Base-by-base conservation (phyloP, 805 yeast genomes). In the Metschnikowia colocasiae region DNA sequence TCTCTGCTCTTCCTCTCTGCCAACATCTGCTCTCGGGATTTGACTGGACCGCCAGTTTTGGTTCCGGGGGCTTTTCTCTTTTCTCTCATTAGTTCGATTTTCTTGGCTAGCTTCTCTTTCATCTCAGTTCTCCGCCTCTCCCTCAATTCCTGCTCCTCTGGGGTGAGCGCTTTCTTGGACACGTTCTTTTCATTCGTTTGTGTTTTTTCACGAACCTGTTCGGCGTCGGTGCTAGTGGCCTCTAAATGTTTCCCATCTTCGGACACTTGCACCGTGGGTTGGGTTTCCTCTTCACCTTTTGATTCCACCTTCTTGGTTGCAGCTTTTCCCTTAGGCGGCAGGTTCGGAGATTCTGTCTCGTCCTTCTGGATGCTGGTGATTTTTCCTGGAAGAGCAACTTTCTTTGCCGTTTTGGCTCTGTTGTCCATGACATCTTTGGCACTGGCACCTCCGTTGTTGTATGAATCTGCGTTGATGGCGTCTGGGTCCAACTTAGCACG, bases 31-130 rank as follows among this genome's bases (percentile, higher is more conserved):
- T 89, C 95, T 65, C 97, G 76, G 9, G 92, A 87, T 49, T 82
- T 77, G 13, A 91, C 90, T 0, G 96, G 94, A 20, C 97, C 96
- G 4, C 76, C 73, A 4, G 75, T 81, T 39, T 81, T 83, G 1
- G 91, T 71, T 1, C 98, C 98, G 1, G 95, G 94, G 1, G 98
- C 99, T 59, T 85, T 91, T 63, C 99, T 82, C 66, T 80, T 85
- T 46, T 83, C 90, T 55, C 83, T 81, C 69, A 94, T 59, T 7
- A 68, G 69, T 47, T 72, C 78, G 53, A 94, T 91, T 63, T 82
- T 87, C 15, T 77, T 78, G 25, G 92, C 83, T 37, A 94, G 76
- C 63, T 85, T 85, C n/a, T 83, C 85, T 59, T 91, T 81, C 50
- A 94, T 75, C 55, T 80, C 85, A 4, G 78, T 78, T 41, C 89